Conservation (phyloP, 140 eudicot genomes). For the Anethum foeniculum region DNA sequence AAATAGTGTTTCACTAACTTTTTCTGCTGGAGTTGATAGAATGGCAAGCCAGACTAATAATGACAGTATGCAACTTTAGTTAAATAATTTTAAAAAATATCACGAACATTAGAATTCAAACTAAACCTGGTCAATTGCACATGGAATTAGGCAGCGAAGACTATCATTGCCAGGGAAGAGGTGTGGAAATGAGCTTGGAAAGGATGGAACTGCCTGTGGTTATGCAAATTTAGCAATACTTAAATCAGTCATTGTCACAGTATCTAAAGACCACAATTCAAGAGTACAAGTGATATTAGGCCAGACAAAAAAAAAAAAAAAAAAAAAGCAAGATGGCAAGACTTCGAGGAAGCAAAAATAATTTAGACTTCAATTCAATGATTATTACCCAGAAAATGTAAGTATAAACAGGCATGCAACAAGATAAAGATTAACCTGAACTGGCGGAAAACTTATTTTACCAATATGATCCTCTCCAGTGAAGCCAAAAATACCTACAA, state of each 20-base stretch:
- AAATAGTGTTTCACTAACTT: not conserved
- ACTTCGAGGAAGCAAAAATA: not conserved
- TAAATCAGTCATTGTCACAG: not conserved
- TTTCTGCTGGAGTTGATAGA: not conserved
- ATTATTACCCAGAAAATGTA: not conserved
- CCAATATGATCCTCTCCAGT: constrained; percentile 95
- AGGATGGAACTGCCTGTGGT: constrained; percentile 89
- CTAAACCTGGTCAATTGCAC: constrained; percentile 94
- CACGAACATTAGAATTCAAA: not conserved
- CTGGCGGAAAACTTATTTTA: constrained; percentile 81
- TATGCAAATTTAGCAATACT: constrained; percentile 4
- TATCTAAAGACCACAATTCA: not conserved
- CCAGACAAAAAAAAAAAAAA: not conserved
- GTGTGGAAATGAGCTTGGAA: constrained; percentile 94
- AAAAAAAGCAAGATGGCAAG: not conserved
- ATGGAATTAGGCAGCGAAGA: constrained; percentile 85
- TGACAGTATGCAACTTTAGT: not conserved
- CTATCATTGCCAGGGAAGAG: constrained; percentile 70
- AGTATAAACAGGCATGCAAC: not conserved
- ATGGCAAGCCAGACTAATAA: not conserved
- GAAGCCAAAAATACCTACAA: constrained; percentile 86
- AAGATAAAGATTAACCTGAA: constrained; percentile 45
- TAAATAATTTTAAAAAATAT: not conserved
- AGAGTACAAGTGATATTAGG: not conserved
- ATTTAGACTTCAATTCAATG: not conserved